Base-by-base conservation (phyloP, 2,329 filamentous ascomycete genomes). In the Tolypocladium ovalisporum region DNA sequence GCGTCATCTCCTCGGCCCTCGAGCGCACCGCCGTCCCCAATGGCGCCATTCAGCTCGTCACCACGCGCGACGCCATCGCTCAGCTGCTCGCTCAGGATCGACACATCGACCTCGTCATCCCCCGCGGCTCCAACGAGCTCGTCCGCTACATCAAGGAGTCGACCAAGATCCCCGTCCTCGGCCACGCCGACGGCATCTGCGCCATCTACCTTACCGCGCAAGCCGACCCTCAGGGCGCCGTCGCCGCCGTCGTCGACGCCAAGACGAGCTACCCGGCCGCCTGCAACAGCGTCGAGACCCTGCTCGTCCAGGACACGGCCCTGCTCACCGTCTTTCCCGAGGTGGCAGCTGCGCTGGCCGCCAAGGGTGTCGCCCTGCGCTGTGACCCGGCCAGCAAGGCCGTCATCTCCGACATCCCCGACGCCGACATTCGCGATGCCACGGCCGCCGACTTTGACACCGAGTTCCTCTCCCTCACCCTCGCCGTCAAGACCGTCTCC, bases 221-320 rank as follows among this genome's bases (percentile, higher is more conserved):
- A 58, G 92, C 89, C 53, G 87, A 95, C 65, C 73, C 79, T 42
- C 75, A 80, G 49, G 86, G 89, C 74, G 89, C 90, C 15, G 80
- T 82, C 24, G 83, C 84, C 60, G 87, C 96, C 56, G 77, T 97
- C 53, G 79, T 96, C 56, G 94, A 99, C 74, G 88, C 93, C 52
- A 99, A 99, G 75, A 91, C 89, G 32, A 89, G 87, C 71, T 99
- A 99, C 68, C 90, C 93, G 1, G 94, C 94, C 40, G 94, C 93
- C 17, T 99, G 94, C 79, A 99, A 99, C 75, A 86, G 88, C 47
- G 75, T 92, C n/a, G 94, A 99, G 75, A 95, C 91, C 1, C 80
- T 99, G 12, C 83, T 99, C 22, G 88, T 97, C 5, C 86, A 97
- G 65, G 80, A 89, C 60, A 74, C 81, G 19, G 86, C 86, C 0